Evolutionary conservation across 2,329 filamentous ascomycete species (phyloP).

Genomic region (Colletotrichum shisoi): DNA sequence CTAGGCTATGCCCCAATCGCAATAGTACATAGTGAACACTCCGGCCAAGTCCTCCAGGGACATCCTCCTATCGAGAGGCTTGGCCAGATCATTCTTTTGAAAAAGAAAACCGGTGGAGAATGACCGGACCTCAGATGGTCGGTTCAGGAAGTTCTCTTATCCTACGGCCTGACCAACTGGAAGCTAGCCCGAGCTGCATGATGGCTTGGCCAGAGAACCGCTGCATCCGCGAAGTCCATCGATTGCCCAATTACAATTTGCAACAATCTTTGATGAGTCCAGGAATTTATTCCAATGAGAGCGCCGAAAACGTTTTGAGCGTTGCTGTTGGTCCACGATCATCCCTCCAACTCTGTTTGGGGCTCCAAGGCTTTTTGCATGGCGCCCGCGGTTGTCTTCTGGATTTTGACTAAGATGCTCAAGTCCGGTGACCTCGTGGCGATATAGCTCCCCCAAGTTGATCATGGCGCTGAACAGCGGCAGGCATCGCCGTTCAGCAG

Average conservation of each 20-base stretch:
- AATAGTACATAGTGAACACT: slow-evolving; percentile 6
- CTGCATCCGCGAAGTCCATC: slow-evolving; percentile 44
- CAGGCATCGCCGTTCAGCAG: slow-evolving; percentile 1
- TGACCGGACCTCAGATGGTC: not conserved
- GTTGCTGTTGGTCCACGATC: slow-evolving; percentile 46
- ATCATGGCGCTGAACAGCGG: slow-evolving; percentile 3
- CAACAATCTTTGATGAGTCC: slow-evolving; percentile 45
- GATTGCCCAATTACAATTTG: slow-evolving; percentile 53
- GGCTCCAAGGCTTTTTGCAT: slow-evolving; percentile 5
- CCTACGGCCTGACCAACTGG: slow-evolving; percentile 54
- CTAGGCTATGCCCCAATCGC: slow-evolving; percentile 32
- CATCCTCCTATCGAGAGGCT: slow-evolving; percentile 8
- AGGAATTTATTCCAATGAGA: slow-evolving; percentile 52
- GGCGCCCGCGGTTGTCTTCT: slow-evolving; percentile 20
- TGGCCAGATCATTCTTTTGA: slow-evolving; percentile 15
- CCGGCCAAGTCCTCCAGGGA: slow-evolving; percentile 6
- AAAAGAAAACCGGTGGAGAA: slow-evolving; percentile 4
- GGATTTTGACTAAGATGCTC: not conserved
- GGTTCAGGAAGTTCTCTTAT: slow-evolving; percentile 40
- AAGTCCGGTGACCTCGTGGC: slow-evolving; percentile 21
- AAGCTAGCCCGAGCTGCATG: slow-evolving; percentile 52
- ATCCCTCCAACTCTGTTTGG: not conserved
- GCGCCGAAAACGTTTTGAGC: slow-evolving; percentile 40
- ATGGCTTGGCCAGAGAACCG: slow-evolving; percentile 53
- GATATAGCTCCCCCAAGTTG: slow-evolving; percentile 4